phyloP scores from a whole-genome alignment of 257 asterid genomes.

The Gynochthodes officinalis region DNA sequence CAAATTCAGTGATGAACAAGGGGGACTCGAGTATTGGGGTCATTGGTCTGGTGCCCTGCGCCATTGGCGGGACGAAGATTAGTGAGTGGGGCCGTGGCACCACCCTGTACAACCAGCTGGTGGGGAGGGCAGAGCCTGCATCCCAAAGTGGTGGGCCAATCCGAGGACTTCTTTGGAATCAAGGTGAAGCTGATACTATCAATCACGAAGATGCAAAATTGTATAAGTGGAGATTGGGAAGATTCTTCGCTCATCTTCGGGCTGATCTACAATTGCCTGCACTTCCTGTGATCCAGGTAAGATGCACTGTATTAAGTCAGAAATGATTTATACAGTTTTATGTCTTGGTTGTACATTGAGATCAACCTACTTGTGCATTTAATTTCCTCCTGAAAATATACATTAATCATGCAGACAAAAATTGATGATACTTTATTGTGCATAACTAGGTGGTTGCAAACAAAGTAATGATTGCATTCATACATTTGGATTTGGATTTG shows the following conservation, averaged over 20 bases:
- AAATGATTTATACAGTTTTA: neutral
- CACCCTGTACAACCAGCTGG: conserved; percentile 21
- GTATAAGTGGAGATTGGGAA: conserved; percentile 28
- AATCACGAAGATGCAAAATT: conserved; percentile 26
- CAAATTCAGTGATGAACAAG: conserved; percentile 30
- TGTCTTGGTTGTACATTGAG: no score
- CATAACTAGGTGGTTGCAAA: no score
- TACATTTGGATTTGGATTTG: no score
- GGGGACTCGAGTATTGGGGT: conserved; percentile 39
- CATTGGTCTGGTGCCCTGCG: conserved; percentile 57
- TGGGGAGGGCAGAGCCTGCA: conserved; percentile 32
- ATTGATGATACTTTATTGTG: no score
- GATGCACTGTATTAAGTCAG: neutral
- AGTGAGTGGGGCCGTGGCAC: conserved; percentile 33
- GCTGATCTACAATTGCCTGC: conserved; percentile 30
- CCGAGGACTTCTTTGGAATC: conserved; percentile 38
- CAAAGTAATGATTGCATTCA: no score
- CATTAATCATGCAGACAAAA: no score
- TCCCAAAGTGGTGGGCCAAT: conserved; percentile 30
- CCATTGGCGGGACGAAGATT: conserved; percentile 34
- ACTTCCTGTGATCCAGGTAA: conserved; percentile 40
- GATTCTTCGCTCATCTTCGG: conserved; percentile 26
- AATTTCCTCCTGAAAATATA: no score
- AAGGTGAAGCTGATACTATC: conserved; percentile 41
- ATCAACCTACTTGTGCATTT: no score